Conservation (phyloP, 345 rosid genomes). For the Salix dunnii region DNA sequence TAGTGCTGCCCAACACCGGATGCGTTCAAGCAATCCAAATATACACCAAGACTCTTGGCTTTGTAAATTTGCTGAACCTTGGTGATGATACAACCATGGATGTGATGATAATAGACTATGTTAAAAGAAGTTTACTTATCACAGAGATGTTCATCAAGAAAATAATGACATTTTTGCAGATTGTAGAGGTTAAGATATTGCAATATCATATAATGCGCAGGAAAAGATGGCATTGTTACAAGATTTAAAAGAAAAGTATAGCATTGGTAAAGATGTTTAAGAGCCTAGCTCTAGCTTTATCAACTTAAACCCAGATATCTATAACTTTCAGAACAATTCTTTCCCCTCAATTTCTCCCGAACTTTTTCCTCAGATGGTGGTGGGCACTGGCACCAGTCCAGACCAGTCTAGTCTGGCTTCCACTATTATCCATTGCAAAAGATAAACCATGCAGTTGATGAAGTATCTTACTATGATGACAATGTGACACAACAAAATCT, state of each 20-base stretch:
- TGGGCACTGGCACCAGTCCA: slow-evolving; percentile 53
- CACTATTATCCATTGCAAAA: slow-evolving; percentile 45
- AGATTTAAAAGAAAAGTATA: neutral
- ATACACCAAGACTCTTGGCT: neutral
- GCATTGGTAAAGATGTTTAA: neutral
- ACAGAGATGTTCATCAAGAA: neutral
- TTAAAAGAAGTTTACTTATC: neutral
- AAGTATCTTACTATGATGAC: neutral
- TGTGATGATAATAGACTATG: neutral
- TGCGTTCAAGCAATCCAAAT: neutral
- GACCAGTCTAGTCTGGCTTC: slow-evolving; percentile 72
- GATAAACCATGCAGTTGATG: slow-evolving; percentile 53
- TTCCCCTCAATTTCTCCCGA: slow-evolving; percentile 11
- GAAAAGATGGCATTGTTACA: neutral
- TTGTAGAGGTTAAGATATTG: neutral
- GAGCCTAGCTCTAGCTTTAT: neutral
- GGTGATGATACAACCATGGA: neutral
- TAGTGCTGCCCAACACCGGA: neutral
- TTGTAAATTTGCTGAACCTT: neutral
- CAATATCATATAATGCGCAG: neutral
- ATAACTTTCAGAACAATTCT: neutral
- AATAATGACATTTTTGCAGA: neutral
- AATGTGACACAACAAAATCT: neutral
- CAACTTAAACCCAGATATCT: neutral
- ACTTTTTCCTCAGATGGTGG: slow-evolving; percentile 28